Evolutionary conservation across 2,329 filamentous ascomycete genomes (phyloP).

Genomic region (Ophiocordyceps polyrhachis-furcata): DNA sequence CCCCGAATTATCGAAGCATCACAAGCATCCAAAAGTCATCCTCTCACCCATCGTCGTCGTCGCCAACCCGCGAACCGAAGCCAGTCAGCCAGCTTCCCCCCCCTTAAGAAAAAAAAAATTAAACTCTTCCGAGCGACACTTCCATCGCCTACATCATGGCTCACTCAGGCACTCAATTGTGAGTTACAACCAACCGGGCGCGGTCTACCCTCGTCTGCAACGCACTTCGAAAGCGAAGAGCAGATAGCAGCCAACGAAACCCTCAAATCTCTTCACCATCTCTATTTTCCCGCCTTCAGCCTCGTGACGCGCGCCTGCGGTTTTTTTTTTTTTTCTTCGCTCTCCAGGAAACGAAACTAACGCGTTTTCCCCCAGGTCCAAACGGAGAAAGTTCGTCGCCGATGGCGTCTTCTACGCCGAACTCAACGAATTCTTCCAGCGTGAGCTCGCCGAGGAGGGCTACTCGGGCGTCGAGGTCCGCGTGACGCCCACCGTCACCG

Average conservation of each 20-base stretch:
- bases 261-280: neutral
- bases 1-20: constrained; percentile 6
- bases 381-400: constrained; percentile 86
- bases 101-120: too few relatives aligned
- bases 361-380: constrained; percentile 55
- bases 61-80: constrained; percentile 10
- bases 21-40: constrained; percentile 2
- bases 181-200: constrained; percentile 15
- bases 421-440: constrained; percentile 99
- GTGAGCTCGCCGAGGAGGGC: constrained; percentile 98
- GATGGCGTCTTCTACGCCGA: constrained; percentile 99
- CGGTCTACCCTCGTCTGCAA: too few relatives aligned
- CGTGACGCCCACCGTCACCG: constrained; percentile 98
- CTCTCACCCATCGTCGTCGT: constrained; percentile 1
- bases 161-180: constrained; percentile 44
- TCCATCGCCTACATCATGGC: constrained; percentile 29
- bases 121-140: too few relatives aligned
- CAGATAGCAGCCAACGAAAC: too few relatives aligned
- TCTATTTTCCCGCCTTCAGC: neutral
- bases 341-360: too few relatives aligned
- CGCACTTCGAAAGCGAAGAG: too few relatives aligned
- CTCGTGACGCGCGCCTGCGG: too few relatives aligned
- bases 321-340: too few relatives aligned
- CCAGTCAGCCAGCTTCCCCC: constrained; percentile 8
- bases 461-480: constrained; percentile 99